Evolutionary conservation across 2,329 filamentous ascomycete genomes (phyloP).

Genomic region (Fusarium annulatum): DNA sequence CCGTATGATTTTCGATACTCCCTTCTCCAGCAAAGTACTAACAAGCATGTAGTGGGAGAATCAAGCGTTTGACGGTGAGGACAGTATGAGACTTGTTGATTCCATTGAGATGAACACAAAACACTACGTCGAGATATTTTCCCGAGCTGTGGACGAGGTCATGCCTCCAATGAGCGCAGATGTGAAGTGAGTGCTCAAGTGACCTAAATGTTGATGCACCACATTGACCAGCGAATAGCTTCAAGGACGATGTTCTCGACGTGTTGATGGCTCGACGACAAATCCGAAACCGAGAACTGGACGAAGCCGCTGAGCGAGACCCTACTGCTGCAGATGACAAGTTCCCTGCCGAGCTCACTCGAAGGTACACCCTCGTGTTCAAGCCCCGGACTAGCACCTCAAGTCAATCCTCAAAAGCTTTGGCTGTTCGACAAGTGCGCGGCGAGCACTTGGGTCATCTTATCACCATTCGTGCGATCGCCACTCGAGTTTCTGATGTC

Average conservation of each 20-base stretch:
- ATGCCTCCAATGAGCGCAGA: conserved; percentile 84
- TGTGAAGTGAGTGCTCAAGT: conserved; percentile 68
- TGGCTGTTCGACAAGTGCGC: conserved; percentile 93
- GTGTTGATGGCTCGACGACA: conserved; percentile 94
- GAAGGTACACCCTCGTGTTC: conserved; percentile 95
- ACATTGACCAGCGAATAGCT: conserved; percentile 61
- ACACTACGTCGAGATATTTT: conserved; percentile 93
- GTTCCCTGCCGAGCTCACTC: conserved; percentile 91
- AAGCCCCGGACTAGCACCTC: conserved; percentile 84
- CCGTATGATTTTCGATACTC: conserved; percentile 62
- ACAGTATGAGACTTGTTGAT: conserved; percentile 78
- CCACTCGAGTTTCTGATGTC: conserved; percentile 95
- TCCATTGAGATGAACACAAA: conserved; percentile 92
- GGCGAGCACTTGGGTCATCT: conserved; percentile 93
- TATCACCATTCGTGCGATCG: conserved; percentile 94
- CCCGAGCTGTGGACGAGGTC: conserved; percentile 85
- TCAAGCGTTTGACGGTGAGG: conserved; percentile 62
- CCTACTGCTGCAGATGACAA: conserved; percentile 75
- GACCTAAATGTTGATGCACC: background rate
- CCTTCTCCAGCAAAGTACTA: conserved; percentile 20
- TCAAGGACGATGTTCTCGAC: conserved; percentile 97
- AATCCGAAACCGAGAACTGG: conserved; percentile 83
- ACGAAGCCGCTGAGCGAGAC: conserved; percentile 74
- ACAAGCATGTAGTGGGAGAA: conserved; percentile 74
- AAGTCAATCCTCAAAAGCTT: conserved; percentile 69